phyloP scores from a whole-genome alignment of 768 basidiomycete genomes.

The Solioccasus polychromus region DNA sequence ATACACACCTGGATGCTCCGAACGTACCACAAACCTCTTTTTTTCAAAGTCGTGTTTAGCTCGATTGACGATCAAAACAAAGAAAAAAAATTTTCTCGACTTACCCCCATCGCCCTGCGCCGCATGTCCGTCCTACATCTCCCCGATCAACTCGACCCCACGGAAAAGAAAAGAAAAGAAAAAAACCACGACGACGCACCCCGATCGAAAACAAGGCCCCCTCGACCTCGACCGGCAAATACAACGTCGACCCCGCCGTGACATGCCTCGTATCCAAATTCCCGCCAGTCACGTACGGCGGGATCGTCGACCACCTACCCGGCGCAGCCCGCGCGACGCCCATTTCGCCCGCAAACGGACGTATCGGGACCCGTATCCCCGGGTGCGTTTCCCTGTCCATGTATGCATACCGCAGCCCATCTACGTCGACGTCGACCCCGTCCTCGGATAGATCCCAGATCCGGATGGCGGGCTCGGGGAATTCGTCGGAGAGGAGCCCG shows the following conservation, averaged over 20 bases:
- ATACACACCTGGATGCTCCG: too few species aligned
- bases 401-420: conserved; percentile 40
- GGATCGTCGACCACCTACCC: conserved; percentile 59
- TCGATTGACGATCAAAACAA: neutral
- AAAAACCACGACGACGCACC: conserved; percentile 28
- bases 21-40: conserved; percentile 62
- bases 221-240: conserved; percentile 55
- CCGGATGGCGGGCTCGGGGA: conserved; percentile 47
- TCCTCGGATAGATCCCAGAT: conserved; percentile 47
- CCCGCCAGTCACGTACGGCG: conserved; percentile 59
- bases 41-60: too few species aligned
- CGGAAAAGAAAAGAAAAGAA: too few species aligned
- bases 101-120: conserved; percentile 65
- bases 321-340: conserved; percentile 50
- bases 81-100: too few species aligned
- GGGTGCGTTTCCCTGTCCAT: conserved; percentile 48
- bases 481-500: conserved; percentile 56
- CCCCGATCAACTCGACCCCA: too few species aligned
- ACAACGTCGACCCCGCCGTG: conserved; percentile 52
- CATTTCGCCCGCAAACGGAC: conserved; percentile 65
- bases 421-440: too few species aligned
- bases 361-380: conserved; percentile 48
- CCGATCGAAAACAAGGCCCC: conserved; percentile 63
- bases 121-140: conserved; percentile 62
- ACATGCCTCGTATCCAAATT: conserved; percentile 62